Evolutionary conservation across 257 asterid species (phyloP).

Genomic region (Vinca minor): DNA sequence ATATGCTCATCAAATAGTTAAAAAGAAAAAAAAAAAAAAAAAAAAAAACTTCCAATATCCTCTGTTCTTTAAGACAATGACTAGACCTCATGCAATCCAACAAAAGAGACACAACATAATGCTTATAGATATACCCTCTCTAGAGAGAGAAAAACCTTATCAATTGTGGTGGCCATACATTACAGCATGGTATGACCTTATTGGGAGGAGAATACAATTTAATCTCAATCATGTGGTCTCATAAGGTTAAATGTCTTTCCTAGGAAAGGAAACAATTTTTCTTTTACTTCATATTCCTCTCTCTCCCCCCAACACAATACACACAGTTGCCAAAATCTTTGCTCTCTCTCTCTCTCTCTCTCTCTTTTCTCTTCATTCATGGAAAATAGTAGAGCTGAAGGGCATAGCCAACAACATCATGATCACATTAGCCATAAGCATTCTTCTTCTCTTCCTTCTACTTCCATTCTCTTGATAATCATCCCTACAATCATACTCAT

Average conservation of each 20-base stretch:
- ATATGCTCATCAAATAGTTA: conserved; percentile 18
- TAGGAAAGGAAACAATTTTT: conserved; percentile 8
- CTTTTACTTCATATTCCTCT: conserved; percentile 8
- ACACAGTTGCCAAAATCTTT: too few species aligned
- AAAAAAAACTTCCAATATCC: conserved; percentile 37
- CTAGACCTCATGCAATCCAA: conserved; percentile 37
- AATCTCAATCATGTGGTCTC: too few species aligned
- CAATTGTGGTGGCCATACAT: not conserved
- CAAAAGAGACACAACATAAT: conserved; percentile 30
- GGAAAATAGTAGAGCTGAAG: conserved; percentile 11
- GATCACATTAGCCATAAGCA: conserved; percentile 17
- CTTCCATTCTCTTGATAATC: conserved; percentile 45
- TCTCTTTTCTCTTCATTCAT: conserved; percentile 21
- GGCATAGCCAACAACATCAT: conserved; percentile 15
- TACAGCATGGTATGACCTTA: conserved; percentile 7
- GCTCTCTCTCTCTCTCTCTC: too few species aligned
- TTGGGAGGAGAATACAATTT: conserved; percentile 11
- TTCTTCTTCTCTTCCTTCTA: conserved; percentile 32
- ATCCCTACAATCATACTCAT: conserved; percentile 47
- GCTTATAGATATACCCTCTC: too few species aligned
- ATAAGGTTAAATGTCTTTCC: conserved; percentile 8
- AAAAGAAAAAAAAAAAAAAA: too few species aligned
- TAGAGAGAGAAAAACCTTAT: too few species aligned
- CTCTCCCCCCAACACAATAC: too few species aligned
- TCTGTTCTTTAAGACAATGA: conserved; percentile 36